Evolutionary conservation across 2,329 filamentous ascomycete species (phyloP).

Genomic region (Helotiales sp.): DNA sequence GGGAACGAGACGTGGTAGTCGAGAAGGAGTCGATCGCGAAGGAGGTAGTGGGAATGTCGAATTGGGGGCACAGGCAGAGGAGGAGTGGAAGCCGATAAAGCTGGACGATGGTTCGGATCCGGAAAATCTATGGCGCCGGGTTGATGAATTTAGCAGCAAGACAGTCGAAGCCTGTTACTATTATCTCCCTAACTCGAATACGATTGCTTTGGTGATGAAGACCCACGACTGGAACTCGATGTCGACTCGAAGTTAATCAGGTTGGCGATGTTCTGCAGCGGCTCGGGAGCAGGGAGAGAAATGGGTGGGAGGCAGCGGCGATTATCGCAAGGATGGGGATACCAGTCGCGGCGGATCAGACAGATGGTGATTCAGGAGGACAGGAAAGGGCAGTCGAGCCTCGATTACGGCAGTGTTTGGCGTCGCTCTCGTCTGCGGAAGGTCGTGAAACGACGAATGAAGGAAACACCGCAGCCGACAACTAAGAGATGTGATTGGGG

Average conservation of each 20-base stretch:
- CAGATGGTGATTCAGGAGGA: constrained; percentile 16
- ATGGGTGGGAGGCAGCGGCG: neutral
- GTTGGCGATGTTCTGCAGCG: neutral
- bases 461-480: neutral
- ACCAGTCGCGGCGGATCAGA: constrained; percentile 4
- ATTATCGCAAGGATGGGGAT: constrained; percentile 1
- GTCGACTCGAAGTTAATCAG: neutral
- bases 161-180: too few relatives aligned
- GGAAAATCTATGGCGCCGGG: too few relatives aligned
- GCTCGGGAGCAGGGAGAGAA: neutral
- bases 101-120: constrained; percentile 5
- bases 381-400: neutral
- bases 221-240: neutral
- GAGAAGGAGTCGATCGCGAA: neutral
- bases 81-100: constrained; percentile 11
- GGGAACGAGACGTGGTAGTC: neutral
- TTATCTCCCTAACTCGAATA: too few relatives aligned
- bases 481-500: neutral
- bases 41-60: neutral
- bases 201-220: too few relatives aligned
- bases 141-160: too few relatives aligned
- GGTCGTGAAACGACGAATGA: constrained; percentile 1
- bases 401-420: neutral
- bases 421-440: neutral
- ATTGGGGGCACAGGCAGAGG: neutral